A percentile compares a stretch with the other conserved stretches of the same genome.
Evolutionary conservation across 1,139 yeast genomes (phyloP).

Genomic region (Lipomyces yarrowii): DNA sequence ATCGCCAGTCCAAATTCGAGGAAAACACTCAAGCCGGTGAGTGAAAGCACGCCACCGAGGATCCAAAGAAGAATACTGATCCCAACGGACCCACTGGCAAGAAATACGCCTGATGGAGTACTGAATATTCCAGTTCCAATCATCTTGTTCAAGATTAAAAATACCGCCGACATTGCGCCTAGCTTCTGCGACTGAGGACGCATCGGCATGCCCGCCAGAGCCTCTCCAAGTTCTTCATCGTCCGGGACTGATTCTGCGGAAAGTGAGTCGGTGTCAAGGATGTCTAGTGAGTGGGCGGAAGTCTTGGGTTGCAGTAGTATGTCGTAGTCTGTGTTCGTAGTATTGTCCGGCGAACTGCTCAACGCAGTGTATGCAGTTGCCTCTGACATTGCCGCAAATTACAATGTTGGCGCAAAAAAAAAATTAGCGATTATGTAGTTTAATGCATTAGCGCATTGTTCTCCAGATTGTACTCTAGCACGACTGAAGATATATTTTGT

Average conservation of each 20-base stretch:
- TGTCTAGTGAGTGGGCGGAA: slow-evolving; percentile 3
- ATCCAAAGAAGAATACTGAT: slow-evolving; percentile 74
- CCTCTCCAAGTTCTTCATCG: slow-evolving; percentile 20
- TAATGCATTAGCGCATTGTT: not conserved
- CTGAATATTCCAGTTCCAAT: slow-evolving; percentile 89
- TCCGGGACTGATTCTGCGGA: slow-evolving; percentile 7
- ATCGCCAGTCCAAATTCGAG: slow-evolving; percentile 84
- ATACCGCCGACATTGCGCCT: slow-evolving; percentile 69
- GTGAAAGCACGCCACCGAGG: slow-evolving; percentile 72
- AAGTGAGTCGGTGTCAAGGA: not conserved
- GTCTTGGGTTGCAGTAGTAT: not conserved
- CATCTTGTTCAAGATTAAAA: slow-evolving; percentile 75
- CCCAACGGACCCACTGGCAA: slow-evolving; percentile 75
- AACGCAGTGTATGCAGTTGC: not conserved
- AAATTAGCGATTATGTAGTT: not conserved
- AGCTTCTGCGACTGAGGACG: slow-evolving; percentile 35
- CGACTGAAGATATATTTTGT: no score
- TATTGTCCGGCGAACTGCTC: not conserved
- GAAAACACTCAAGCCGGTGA: slow-evolving; percentile 73
- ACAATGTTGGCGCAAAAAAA: not conserved
- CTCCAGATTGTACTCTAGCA: not conserved
- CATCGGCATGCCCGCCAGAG: slow-evolving; percentile 17
- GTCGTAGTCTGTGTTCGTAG: not conserved
- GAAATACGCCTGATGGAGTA: slow-evolving; percentile 75
- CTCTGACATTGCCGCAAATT: not conserved